Conservation (phyloP, 768 basidiomycete species). For the Suillus bovinus region DNA sequence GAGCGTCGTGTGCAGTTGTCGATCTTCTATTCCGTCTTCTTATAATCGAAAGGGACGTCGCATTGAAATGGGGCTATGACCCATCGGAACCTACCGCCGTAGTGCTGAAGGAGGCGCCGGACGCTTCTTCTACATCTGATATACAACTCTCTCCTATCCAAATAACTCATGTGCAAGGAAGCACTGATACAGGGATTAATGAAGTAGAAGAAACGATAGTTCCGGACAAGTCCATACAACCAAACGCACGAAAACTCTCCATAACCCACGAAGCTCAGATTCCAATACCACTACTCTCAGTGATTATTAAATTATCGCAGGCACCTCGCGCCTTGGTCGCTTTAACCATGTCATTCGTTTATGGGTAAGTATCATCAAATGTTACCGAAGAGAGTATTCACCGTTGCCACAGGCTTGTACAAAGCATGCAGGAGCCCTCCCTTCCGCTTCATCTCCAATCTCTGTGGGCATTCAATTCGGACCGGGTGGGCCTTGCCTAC, state of each 20-base stretch:
- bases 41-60: conserved; percentile 56
- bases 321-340: conserved; percentile 52
- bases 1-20: conserved; percentile 43
- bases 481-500: conserved; percentile 65
- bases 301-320: conserved; percentile 42
- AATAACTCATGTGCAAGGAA: neutral
- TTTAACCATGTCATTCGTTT: conserved; percentile 46
- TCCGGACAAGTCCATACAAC: conserved; percentile 2
- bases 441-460: conserved; percentile 55
- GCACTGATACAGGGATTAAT: neutral
- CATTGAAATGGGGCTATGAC: conserved; percentile 48
- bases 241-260: neutral
- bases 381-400: neutral
- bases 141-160: neutral
- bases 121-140: neutral
- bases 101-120: neutral
- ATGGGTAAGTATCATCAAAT: conserved; percentile 44
- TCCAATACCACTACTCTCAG: conserved; percentile 40
- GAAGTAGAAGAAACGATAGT: neutral
- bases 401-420: conserved; percentile 41
- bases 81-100: conserved; percentile 25
- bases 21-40: conserved; percentile 58
- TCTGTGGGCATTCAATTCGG: conserved; percentile 48
- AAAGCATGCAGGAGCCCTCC: conserved; percentile 54
- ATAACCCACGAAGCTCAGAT: conserved; percentile 14